phyloP scores from a whole-genome alignment of 2,329 filamentous ascomycete genomes.

The Fusarium kyushuense region DNA sequence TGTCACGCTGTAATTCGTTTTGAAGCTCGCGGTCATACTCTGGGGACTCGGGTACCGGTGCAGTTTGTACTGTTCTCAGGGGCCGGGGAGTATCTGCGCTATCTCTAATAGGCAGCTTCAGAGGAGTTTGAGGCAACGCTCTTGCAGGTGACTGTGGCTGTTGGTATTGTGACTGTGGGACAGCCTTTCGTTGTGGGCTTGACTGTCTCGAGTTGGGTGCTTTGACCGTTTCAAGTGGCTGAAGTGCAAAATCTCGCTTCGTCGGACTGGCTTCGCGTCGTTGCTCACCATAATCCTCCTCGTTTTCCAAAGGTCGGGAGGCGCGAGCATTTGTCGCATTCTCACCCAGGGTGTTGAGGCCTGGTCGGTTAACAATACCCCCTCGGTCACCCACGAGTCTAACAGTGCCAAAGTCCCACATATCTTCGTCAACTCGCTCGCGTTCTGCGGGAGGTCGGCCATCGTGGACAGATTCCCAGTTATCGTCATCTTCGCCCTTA shows the following conservation, averaged over 20 bases:
- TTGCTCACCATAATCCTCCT: constrained; percentile 65
- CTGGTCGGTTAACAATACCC: constrained; percentile 65
- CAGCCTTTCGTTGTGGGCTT: constrained; percentile 71
- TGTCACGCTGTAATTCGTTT: constrained; percentile 72
- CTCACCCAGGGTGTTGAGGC: constrained; percentile 80
- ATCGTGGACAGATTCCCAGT: constrained; percentile 64
- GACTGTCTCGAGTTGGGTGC: constrained; percentile 65
- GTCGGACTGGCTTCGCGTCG: constrained; percentile 64
- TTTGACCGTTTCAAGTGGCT: constrained; percentile 69
- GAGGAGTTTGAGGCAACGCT: constrained; percentile 63
- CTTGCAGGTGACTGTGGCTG: constrained; percentile 65
- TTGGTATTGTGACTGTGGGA: constrained; percentile 49
- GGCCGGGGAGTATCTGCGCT: constrained; percentile 61
- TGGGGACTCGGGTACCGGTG: constrained; percentile 62
- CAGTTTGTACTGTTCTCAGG: constrained; percentile 59
- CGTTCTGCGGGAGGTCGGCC: constrained; percentile 66
- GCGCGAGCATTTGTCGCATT: constrained; percentile 82
- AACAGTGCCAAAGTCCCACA: constrained; percentile 99
- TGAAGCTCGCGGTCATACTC: constrained; percentile 72
- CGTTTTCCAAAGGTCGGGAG: constrained; percentile 62
- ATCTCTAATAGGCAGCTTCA: constrained; percentile 50
- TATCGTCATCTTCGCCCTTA: constrained; percentile 76
- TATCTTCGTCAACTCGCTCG: constrained; percentile 76
- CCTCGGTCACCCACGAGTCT: constrained; percentile 79
- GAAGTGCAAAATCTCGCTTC: constrained; percentile 62